Evolutionary conservation across 331 rosid species (phyloP), one percentile per base, ranked within the genome.

Genomic region (Pyracantha coccinea): DNA sequence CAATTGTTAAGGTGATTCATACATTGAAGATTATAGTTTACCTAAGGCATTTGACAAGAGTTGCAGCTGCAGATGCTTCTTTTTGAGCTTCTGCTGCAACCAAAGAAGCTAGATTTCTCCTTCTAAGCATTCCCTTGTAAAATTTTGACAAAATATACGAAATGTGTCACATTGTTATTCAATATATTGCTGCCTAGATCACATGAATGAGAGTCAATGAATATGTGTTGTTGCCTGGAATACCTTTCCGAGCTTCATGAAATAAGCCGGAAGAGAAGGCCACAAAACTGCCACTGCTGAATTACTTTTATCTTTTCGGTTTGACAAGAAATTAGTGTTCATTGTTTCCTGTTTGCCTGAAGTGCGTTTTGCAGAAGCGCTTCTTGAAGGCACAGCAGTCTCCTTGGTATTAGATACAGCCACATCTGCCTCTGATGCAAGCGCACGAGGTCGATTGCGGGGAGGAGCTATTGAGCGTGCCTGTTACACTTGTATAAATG

Each of bases 11-110:
- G 25, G n/a, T 72, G 57, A 58, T 24, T 17, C 55, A 11, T 24
- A 35, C 28, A 2, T 33, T 55, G 16, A 57, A 73, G 29, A 27
- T 25, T 50, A 50, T 50, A 6, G 55, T 2, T 17, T 81, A 95
- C 99, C 91, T 87, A 70, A 92, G 86, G 81, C 93, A 90, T 85
- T 78, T 92, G 78, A 90, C 87, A 59, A 89, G 80, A 59, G 69
- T 77, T 74, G 97, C 84, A 75, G 99, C 97, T 55, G 81, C 82
- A n/a, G 84, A 74, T 77, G 96, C 96, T 83, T 92, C 97, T 73
- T 89, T 89, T 76, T 95, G 97, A 76, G 99, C 97, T 84, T 92
- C 96, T 81, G 80, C 68, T 66, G 83, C 90, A 38, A 95, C 90
- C 81, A 83, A 78, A 80, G 96, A 83, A 21, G 97, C 97, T 77